Evolutionary conservation across 2,329 filamentous ascomycete species (phyloP), one percentile per base, ranked within the genome.

Genomic region (Pseudopyricularia cyperi): DNA sequence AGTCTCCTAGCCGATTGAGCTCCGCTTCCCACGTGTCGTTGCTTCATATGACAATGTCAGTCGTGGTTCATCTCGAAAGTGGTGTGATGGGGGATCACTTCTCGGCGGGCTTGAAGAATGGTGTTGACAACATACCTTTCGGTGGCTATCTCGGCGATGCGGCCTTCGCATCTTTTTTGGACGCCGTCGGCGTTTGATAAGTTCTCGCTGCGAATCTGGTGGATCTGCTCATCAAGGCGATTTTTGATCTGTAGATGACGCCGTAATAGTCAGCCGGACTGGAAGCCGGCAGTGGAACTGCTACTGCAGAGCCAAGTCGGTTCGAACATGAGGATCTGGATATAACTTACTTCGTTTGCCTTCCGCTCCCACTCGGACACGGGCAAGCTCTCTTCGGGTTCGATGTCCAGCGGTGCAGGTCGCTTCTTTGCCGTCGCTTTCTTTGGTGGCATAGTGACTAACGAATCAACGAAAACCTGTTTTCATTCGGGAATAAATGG

Each of bases 1-100:
- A 57, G 5, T 53, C 52, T 4, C 55, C 46, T 8, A 62, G 56
- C 17, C 52, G 56, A 48, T 54, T 26, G 4, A 50, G 11, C 15
- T 39, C 48, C 28, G 33, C 24, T 24, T 14, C 39, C 24, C 39
- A 19, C 2, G 12, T 7, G 12, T 44, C 17, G 39, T 44, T 44
- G 22, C 39, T 44, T 26, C 12, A 15, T 3, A 26, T 14, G 19
- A 24, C 9, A 37, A 4, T 19, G 12, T 44, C 12, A 44, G 39
- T 12, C 24, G 12, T 24, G 12, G 22, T 11, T 1, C 24, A 14
- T 17, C 19, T 11, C 6, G n/a, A n/a, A n/a, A n/a, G n/a, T n/a
- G n/a, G 12, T 44, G 12, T 26, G 22, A 3, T 5, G 15, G 19
- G 9, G 28, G 28, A 9, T 30, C 28, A 9, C 28, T 30, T 9